These are phyloP conservation scores for Rhododendron molle DNA, from an alignment of 148 eudicot genomes.

Conservation along the genomic window DNA sequence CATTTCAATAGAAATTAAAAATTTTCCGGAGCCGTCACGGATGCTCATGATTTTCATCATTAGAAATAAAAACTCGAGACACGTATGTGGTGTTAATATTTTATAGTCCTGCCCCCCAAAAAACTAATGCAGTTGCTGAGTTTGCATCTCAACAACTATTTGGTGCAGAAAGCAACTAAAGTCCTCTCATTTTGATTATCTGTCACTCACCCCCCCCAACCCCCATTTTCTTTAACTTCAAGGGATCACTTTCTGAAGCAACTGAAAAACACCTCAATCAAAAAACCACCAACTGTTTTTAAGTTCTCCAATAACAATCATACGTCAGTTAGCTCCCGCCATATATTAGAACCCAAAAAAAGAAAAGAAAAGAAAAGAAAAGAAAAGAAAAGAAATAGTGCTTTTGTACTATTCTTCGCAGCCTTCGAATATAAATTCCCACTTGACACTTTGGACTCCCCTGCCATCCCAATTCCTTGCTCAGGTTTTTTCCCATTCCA, in stretches of 20 bases:
- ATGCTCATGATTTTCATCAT: neutral
- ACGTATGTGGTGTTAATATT: neutral
- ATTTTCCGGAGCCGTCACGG: neutral
- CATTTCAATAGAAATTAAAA: no score
- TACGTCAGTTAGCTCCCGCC: slow-evolving; percentile 12
- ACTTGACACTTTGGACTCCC: neutral
- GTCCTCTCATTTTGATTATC: slow-evolving; percentile 8
- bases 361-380: no score
- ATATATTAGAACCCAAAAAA: neutral
- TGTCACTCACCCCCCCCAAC: neutral
- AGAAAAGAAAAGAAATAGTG: neutral
- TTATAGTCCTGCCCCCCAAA: neutral
- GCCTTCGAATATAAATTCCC: slow-evolving; percentile 15
- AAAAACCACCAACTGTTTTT: neutral
- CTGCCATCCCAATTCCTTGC: neutral
- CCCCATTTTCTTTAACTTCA: slow-evolving; percentile 51
- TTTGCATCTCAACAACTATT: slow-evolving; percentile 71
- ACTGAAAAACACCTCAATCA: slow-evolving; percentile 15
- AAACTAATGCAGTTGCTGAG: slow-evolving; percentile 35
- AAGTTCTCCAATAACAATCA: slow-evolving; percentile 45
- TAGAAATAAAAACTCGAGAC: neutral
- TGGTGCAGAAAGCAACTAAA: slow-evolving; percentile 55
- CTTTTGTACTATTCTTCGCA: neutral
- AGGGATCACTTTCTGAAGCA: slow-evolving; percentile 52
- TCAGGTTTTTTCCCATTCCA: neutral